Percentiles rank a stretch among this genome's conserved stretches.
These are phyloP conservation scores for Xylariaceae sp. DNA, from an alignment of 2,329 filamentous ascomycete genomes.

Conservation along the genomic window DNA sequence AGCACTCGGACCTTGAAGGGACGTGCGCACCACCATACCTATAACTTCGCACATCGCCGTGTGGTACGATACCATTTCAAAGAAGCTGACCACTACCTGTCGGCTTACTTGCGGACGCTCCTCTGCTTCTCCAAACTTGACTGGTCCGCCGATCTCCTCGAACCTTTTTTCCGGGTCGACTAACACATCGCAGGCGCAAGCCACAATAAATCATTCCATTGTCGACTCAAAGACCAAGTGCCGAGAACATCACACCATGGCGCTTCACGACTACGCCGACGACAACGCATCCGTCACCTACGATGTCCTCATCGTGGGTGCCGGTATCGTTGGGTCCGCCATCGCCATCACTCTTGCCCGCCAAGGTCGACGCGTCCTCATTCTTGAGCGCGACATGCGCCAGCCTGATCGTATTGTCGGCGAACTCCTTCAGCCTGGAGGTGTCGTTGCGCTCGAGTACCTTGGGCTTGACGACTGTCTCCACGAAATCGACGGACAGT, in stretches of 20 bases:
- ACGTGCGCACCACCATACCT: no score
- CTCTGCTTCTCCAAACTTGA: no score
- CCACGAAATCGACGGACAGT: background rate
- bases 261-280: background rate
- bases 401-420: background rate
- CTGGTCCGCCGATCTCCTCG: no score
- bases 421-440: background rate
- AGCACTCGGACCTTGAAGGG: no score
- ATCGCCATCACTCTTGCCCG: background rate
- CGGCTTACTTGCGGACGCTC: no score
- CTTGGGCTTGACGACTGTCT: background rate
- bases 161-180: background rate
- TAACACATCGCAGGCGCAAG: background rate
- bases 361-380: background rate
- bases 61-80: no score
- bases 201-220: background rate
- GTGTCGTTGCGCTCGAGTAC: background rate
- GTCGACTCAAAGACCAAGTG: background rate
- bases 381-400: background rate
- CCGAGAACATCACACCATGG: background rate
- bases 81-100: no score
- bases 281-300: background rate
- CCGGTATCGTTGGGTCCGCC: background rate
- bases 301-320: background rate
- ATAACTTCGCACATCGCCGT: no score